Base-by-base conservation (phyloP, 2,329 filamentous ascomycete species). In the Atkinsonella texensis region DNA sequence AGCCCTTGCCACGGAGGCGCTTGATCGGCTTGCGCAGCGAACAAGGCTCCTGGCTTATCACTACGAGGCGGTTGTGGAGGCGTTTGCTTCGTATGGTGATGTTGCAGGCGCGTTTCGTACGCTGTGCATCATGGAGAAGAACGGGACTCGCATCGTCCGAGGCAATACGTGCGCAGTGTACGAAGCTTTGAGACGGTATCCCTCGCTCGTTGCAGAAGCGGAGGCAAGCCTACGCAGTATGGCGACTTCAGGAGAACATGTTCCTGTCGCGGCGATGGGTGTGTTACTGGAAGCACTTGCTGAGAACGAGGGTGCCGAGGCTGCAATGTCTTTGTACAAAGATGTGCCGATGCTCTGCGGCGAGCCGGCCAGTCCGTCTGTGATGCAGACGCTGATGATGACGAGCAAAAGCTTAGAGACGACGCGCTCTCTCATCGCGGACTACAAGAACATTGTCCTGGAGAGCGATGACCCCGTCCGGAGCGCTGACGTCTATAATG, bases 31-130 rank as follows among this genome's bases (percentile, higher is more conserved):
- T 1, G 60, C 66, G 4, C 54, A 52, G 35, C 59, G 62, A 17
- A 63, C 77, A 1, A 73, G 76, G 41, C 72, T 89, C 39, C 71
- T 75, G 9, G 67, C 76, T 6, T 75, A 85, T 55, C 88, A 96
- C 63, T 95, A 93, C 66, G 89, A 94, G 64, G 76, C 84, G 31
- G 74, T 96, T 31, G 71, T 90, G 7, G 81, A 87, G 52, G 77
- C 85, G 4, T 88, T 94, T 61, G 72, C 81, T 11, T 69, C 71
- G 3, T 61, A 64, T 3, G 72, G 74, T 2, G 81, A 93, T 56
- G 61, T 91, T 8, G 67, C 70, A 23, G 79, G 81, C 28, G 85
- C 86, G 0, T 74, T 95, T 38, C 77, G 79, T 41, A 75, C 86
- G 1, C 72, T 95, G 15, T 80, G 79, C 57, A 83, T 89, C 62